Base-by-base conservation (phyloP, 2,329 filamentous ascomycete species). In the Penicillium sp. region DNA sequence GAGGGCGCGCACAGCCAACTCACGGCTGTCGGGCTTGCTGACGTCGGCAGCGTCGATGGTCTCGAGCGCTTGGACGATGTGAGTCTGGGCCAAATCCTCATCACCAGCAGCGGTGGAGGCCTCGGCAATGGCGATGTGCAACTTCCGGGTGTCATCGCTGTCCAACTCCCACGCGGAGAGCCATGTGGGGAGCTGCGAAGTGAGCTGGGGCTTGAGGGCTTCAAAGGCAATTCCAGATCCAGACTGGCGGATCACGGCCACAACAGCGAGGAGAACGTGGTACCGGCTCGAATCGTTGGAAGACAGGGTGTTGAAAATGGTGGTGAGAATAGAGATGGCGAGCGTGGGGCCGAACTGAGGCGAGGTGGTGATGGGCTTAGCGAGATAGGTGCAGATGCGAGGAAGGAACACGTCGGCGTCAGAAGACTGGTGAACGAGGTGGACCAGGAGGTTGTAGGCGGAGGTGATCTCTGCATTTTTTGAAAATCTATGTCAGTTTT, bases 391-490 rank as follows among this genome's bases (percentile, higher is more conserved):
- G 86, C 94, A 97, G 71, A 99, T 88, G 69, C 85, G 85, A 59
- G 91, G 89, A 65, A 99, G 87, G 81, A 94, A 89, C 78, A 89
- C 90, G 77, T 91, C 89, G 66, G 89, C 85, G 68, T 93, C 90
- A 69, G 89, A 86, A 59, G 92, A 91, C 79, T 96, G 91, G 70
- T 91, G 84, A 66, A 96, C 86, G 60, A 99, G 88, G 81, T 97
- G 91, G 73, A 97, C 88, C 75, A 99, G 88, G 68, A 97, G 89
- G 81, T 99, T 97, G 81, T 97, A 97, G 61, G 93, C 91, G 59
- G 93, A 89, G 60, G 91, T 93, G 76, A 97, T 94, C 78, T 97
- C 93, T 87, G 71, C 64, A 59, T 59, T 44, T 62, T 51, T 64
- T 74, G 65, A 75, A 66, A 75, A 66, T 57, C 57, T 43, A 54